Evolutionary conservation across 2,329 filamentous ascomycete species (phyloP).

Genomic region (Colletotrichum aenigma): DNA sequence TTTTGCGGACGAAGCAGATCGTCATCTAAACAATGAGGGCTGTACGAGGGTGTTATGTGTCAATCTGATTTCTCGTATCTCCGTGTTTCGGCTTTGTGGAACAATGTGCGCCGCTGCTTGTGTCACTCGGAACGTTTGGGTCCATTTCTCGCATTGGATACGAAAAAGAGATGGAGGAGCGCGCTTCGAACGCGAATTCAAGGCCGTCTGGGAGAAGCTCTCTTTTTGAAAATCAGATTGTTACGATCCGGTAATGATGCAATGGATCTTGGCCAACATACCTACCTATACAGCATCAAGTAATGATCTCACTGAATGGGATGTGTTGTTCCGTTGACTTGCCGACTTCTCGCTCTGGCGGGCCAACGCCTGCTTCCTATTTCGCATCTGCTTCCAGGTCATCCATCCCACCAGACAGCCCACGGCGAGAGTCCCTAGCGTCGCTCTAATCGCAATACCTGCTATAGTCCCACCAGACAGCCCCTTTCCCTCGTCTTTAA

Average conservation of each 20-base stretch:
- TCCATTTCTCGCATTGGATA: neutral
- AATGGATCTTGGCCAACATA: accelerated
- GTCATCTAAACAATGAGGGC: neutral
- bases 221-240: accelerated
- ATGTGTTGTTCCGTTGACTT: neutral
- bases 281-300: neutral
- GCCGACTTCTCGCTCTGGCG: neutral
- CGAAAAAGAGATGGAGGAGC: neutral
- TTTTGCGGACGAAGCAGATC: neutral
- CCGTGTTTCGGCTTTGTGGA: accelerated
- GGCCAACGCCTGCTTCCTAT: neutral
- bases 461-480: neutral
- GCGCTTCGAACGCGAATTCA: neutral
- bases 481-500: neutral
- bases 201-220: neutral
- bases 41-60: accelerated
- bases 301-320: neutral
- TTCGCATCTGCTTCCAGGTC: neutral
- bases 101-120: neutral
- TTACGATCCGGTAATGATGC: neutral
- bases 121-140: accelerated
- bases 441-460: neutral
- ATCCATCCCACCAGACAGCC: neutral
- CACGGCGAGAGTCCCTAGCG: neutral
- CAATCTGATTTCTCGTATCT: neutral